Base-by-base conservation (phyloP, 2,329 filamentous ascomycete genomes). In the Claviceps purpurea region DNA sequence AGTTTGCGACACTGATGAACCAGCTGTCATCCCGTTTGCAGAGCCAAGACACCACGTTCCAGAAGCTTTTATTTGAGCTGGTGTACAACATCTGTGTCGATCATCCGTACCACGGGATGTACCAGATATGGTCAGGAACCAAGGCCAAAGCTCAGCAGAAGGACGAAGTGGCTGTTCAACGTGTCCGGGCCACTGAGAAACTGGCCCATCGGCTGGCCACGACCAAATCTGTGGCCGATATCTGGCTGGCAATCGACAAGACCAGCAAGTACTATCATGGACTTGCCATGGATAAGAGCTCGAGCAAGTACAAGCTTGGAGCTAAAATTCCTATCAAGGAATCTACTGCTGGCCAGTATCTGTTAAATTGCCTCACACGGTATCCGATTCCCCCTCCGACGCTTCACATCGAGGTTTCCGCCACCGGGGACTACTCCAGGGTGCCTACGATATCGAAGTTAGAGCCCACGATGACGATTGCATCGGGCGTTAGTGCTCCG, bases 101-200 rank as follows among this genome's bases (percentile, higher is more conserved):
- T 53, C 93, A 99, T 68, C 94, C 93, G 0, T 95, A 90, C 65
- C 94, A 98, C 64, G 89, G 89, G 48, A 91, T 97, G 82, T 95
- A 98, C 64, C 90, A 97, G 60, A 88, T 98, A 43, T 96, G 91
- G 73, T 87, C 90, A 2, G 84, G 85, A 22, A 82, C 80, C 45
- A 86, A 83, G 60, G 81, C 78, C 50, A 84, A 82, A 54, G 78
- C 77, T 49, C 82, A 84, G 59, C 75, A 74, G 50, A 83, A 85
- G 58, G 91, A 96, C 58, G 80, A 85, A 42, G 78, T 85, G 3
- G 86, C 87, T 1, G 71, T 82, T 20, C 84, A 85, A 4, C 82
- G 93, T 48, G 81, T 85, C 59, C 76, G 75, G 56, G 89, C 90
- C 14, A 89, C 89, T 1, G 78, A 76, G 39, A 77, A 73, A 47